Evolutionary conservation across 2,329 filamentous ascomycete species (phyloP).

Genomic region (Alternaria brassicicola): DNA sequence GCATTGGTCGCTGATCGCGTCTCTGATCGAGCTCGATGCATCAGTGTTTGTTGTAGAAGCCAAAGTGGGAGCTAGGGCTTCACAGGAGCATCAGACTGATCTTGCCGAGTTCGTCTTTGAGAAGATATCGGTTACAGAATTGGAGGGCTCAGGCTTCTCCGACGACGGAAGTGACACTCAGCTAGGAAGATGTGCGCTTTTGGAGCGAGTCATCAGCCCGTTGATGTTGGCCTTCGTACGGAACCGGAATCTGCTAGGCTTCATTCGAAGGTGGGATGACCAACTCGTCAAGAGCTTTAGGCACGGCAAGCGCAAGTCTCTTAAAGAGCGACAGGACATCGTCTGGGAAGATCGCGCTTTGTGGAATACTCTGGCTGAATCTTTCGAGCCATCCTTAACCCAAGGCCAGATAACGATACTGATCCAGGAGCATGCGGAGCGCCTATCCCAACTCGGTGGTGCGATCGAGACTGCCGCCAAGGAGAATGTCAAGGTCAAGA

Average conservation of each 20-base stretch:
- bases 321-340: conserved; percentile 22
- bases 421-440: conserved; percentile 36
- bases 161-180: not conserved
- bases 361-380: conserved; percentile 24
- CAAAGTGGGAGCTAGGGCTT: conserved; percentile 14
- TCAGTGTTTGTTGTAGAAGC: conserved; percentile 40
- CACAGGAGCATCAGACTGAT: conserved; percentile 29
- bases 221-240: conserved; percentile 44
- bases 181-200: conserved; percentile 3
- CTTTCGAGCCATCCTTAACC: conserved; percentile 44
- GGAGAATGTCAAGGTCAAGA: conserved; percentile 25
- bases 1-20: conserved; percentile 42
- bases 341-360: conserved; percentile 43
- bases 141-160: conserved; percentile 16
- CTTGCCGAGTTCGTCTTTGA: conserved; percentile 39
- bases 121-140: conserved; percentile 30
- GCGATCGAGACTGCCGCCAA: conserved; percentile 17
- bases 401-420: conserved; percentile 39
- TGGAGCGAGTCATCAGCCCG: conserved; percentile 36
- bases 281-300: conserved; percentile 35
- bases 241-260: conserved; percentile 44
- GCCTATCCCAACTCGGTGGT: conserved; percentile 23
- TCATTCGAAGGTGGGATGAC: conserved; percentile 43
- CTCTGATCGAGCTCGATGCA: conserved; percentile 42
- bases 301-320: conserved; percentile 22